Conservation (phyloP, 768 basidiomycete genomes). For the Naganishia antarctica region DNA sequence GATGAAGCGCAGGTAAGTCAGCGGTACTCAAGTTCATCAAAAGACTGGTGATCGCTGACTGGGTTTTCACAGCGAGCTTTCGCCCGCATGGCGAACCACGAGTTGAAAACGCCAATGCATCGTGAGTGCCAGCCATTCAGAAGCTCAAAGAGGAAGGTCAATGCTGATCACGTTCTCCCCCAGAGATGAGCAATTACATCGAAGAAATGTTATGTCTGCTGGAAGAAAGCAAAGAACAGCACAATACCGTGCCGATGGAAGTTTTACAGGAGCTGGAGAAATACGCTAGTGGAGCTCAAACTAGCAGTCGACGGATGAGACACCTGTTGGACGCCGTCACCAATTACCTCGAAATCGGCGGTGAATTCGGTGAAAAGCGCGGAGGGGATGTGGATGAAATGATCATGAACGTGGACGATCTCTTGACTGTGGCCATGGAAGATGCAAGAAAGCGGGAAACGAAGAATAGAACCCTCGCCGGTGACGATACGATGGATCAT, state of each 20-base stretch:
- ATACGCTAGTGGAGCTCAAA: slow-evolving; percentile 6
- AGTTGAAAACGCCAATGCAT: slow-evolving; percentile 46
- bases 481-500: slow-evolving; percentile 32
- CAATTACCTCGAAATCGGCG: slow-evolving; percentile 44
- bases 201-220: slow-evolving; percentile 14
- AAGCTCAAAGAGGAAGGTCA: not conserved
- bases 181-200: slow-evolving; percentile 22
- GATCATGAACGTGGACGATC: slow-evolving; percentile 30
- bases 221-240: slow-evolving; percentile 11
- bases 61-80: slow-evolving; percentile 34
- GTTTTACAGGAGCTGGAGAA: slow-evolving; percentile 18
- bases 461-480: slow-evolving; percentile 33
- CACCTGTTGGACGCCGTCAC: slow-evolving; percentile 36
- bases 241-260: not conserved
- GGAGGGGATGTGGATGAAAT: slow-evolving; percentile 15
- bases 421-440: slow-evolving; percentile 34
- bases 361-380: slow-evolving; percentile 24
- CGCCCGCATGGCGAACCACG: slow-evolving; percentile 44
- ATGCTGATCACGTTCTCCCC: not conserved
- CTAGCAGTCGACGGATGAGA: slow-evolving; percentile 9
- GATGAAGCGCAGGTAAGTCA: slow-evolving; percentile 35
- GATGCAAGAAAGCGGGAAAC: slow-evolving; percentile 35
- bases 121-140: slow-evolving; percentile 22
- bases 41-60: not conserved
- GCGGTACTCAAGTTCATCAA: not conserved